Evolutionary conservation across 1,284 basidiomycete genomes (phyloP), one percentile per base, ranked within the genome.

Genomic region (Ustilago loliicola): DNA sequence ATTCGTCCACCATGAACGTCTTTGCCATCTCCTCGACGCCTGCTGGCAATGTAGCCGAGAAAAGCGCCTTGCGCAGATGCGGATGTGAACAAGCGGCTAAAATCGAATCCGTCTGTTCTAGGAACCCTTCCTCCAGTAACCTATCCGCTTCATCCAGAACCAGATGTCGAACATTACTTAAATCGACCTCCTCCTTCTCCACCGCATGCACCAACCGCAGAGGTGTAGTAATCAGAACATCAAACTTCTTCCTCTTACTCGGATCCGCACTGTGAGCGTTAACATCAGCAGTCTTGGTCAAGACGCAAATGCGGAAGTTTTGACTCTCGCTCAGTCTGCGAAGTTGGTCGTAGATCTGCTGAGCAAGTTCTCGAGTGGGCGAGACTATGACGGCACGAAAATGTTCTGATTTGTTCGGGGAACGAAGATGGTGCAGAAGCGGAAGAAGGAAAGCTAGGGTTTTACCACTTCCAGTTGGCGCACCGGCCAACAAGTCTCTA

Each of bases 1-100:
- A 79, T 45, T 83, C 81, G 61, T 85, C 79, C 3, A 80, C 61
- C 60, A 98, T 89, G 89, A 96, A 93, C 21, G 90, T 90, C 89
- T 94, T 92, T 0, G 94, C 94, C 42, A 96, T 88, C 84, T 93
- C 93, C 87, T 99, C 96, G 0, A 91, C 93, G 11, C 92, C 91
- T 6, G 94, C 92, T 15, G 96, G 96, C 58, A 99, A 90, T 0
- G 96, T 99, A 0, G 96, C 96, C 72, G 94, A 96, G 87, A 98
- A 94, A 36, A 98, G 91, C 1, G 93, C 93, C 83, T 96, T 98
- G 85, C 95, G 94, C 0, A 95, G 81, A 1, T 89, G 83, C 0
- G 91, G 87, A 85, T 93, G 89, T 0, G 91, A 91, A 84, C 95
- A 97, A n/a, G 93, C 91, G 3, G 91, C 90, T 11, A 97, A 88